Evolutionary conservation across 208 protist species (phyloP).

Genomic region (Trypanosoma theileri): DNA sequence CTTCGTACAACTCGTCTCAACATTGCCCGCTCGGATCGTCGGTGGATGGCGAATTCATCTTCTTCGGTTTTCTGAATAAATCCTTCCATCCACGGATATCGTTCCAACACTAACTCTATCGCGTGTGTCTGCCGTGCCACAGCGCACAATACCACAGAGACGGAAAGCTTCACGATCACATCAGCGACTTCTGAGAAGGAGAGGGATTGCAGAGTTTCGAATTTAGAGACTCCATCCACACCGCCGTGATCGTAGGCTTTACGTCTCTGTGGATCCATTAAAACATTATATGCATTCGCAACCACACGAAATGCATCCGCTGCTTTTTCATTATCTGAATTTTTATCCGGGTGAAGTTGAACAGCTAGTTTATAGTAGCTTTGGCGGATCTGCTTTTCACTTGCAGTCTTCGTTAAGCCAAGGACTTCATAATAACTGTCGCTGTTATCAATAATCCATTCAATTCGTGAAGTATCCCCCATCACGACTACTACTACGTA

Average conservation of each 20-base stretch:
- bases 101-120: conserved; percentile 9
- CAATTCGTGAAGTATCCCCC: conserved; percentile 20
- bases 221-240: conserved; percentile 10
- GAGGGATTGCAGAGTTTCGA: neutral
- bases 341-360: conserved; percentile 67
- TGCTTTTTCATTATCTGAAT: conserved; percentile 40
- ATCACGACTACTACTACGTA: conserved; percentile 2
- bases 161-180: neutral
- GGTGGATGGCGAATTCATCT: conserved; percentile 13
- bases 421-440: conserved; percentile 44
- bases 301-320: conserved; percentile 57
- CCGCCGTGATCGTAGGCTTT: conserved; percentile 86
- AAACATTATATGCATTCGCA: conserved; percentile 91
- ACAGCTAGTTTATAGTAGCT: conserved; percentile 48
- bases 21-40: neutral
- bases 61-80: neutral
- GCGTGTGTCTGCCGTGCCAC: neutral
- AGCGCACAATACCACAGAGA: neutral
- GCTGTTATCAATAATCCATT: conserved; percentile 35
- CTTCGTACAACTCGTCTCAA: conserved; percentile 7
- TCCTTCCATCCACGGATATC: conserved; percentile 1
- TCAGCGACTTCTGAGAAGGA: neutral
- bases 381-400: conserved; percentile 31
- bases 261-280: conserved; percentile 86
- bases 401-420: conserved; percentile 22